A percentile compares a stretch with the other conserved stretches of the same genome.
Evolutionary conservation across 2,329 filamentous ascomycete genomes (phyloP).

Genomic region (Aspergillus vadensis): DNA sequence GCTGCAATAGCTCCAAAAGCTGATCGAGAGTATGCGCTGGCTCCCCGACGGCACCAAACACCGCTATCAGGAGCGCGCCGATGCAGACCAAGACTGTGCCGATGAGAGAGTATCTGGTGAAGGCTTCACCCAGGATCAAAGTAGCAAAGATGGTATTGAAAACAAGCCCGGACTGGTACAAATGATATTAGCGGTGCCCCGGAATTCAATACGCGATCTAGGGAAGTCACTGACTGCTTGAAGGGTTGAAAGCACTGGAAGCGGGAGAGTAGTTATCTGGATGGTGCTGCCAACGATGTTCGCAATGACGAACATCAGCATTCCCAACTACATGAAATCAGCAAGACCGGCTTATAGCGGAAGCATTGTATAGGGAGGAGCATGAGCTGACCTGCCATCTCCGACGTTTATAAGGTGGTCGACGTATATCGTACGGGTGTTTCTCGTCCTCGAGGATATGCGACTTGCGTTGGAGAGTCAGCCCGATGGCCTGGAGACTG

Average conservation of each 20-base stretch:
- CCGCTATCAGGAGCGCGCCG: conserved; percentile 88
- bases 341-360: background rate
- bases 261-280: conserved; percentile 91
- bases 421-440: conserved; percentile 70
- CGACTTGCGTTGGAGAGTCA: conserved; percentile 96
- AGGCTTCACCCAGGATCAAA: conserved; percentile 86
- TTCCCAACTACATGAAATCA: conserved; percentile 62
- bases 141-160: conserved; percentile 99
- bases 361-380: background rate
- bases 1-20: conserved; percentile 72
- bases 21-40: conserved; percentile 86
- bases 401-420: conserved; percentile 84
- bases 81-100: conserved; percentile 85
- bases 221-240: conserved; percentile 65
- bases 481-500: conserved; percentile 88
- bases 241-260: conserved; percentile 91
- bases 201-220: background rate
- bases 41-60: conserved; percentile 91
- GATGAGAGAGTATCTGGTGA: conserved; percentile 88
- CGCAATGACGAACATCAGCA: conserved; percentile 94
- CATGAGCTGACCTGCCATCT: conserved; percentile 72
- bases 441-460: conserved; percentile 98
- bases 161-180: conserved; percentile 73
- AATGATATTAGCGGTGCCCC: conserved; percentile 15
- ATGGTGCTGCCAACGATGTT: conserved; percentile 95